Conservation (phyloP, 2,329 filamentous ascomycete genomes). For the Cladosporium oxysporum region DNA sequence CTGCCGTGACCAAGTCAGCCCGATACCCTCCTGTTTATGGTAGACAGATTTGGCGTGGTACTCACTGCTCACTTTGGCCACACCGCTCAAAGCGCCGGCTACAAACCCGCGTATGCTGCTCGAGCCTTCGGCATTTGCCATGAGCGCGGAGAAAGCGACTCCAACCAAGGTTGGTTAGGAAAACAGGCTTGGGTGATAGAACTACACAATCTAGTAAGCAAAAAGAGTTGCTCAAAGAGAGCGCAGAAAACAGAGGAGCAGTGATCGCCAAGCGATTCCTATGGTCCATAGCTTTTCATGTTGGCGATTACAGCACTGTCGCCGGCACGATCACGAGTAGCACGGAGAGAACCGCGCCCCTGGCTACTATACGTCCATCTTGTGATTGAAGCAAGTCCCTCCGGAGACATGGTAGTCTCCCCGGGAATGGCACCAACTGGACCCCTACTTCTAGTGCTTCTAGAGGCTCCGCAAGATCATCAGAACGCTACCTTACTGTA, state of each 20-base stretch:
- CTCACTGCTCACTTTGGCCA: constrained; percentile 71
- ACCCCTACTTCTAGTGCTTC: neutral
- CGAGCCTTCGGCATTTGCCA: neutral
- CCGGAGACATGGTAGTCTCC: neutral
- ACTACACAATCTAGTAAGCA: neutral
- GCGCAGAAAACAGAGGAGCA: neutral
- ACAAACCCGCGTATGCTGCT: constrained; percentile 61
- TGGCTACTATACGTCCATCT: neutral
- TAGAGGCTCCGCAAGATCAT: neutral
- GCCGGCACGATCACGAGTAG: neutral
- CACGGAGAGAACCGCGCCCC: too few species aligned
- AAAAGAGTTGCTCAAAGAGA: neutral
- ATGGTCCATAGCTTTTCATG: neutral
- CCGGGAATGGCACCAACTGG: neutral
- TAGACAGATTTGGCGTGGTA: constrained; percentile 6
- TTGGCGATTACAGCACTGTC: neutral
- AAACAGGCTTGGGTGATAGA: neutral
- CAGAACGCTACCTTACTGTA: too few species aligned
- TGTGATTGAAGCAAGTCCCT: neutral
- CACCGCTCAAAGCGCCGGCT: constrained; percentile 88
- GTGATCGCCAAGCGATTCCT: neutral
- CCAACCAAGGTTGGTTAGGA: neutral
- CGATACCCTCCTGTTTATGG: constrained; percentile 44
- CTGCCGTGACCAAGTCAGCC: neutral
- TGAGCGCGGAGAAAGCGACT: neutral